These are phyloP conservation scores for Eucommia ulmoides DNA, from an alignment of 257 asterid species.

Conservation along the genomic window DNA sequence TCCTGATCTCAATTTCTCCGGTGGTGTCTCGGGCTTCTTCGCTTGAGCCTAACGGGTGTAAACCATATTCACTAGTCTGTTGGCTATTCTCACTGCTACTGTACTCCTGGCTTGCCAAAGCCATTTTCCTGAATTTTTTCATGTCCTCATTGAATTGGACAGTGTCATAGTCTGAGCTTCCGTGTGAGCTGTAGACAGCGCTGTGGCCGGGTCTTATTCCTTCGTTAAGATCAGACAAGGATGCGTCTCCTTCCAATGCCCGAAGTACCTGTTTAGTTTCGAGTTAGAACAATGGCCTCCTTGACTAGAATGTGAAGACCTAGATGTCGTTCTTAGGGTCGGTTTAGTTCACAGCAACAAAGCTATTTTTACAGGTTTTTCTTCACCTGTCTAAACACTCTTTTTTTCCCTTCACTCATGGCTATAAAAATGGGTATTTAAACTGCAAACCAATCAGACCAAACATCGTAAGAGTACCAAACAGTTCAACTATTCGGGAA, in stretches of 20 bases:
- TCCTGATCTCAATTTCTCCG: constrained; percentile 14
- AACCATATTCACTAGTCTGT: constrained; percentile 51
- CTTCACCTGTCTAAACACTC: no score
- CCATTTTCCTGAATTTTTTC: constrained; percentile 63
- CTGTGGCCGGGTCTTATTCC: constrained; percentile 38
- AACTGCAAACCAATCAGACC: no score
- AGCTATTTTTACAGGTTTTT: no score
- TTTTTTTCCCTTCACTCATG: no score
- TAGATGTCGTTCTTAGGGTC: no score
- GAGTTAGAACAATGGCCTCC: no score
- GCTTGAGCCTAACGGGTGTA: constrained; percentile 54
- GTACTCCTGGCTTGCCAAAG: constrained; percentile 37
- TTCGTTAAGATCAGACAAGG: constrained; percentile 42
- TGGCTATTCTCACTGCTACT: constrained; percentile 53
- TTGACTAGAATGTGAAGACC: background rate
- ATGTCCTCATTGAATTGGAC: constrained; percentile 70
- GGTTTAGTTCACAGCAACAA: no score
- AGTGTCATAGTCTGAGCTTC: constrained; percentile 51
- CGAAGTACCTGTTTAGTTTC: constrained; percentile 32
- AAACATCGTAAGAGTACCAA: no score
- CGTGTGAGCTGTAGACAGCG: constrained; percentile 24
- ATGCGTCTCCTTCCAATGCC: constrained; percentile 59
- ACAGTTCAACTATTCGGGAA: no score
- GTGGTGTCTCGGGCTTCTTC: constrained; percentile 35
- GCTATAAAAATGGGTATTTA: no score